A percentile compares a stretch with the other conserved stretches of the same genome.
Conservation (phyloP, 208 protist species). For the Leishmania major region DNA sequence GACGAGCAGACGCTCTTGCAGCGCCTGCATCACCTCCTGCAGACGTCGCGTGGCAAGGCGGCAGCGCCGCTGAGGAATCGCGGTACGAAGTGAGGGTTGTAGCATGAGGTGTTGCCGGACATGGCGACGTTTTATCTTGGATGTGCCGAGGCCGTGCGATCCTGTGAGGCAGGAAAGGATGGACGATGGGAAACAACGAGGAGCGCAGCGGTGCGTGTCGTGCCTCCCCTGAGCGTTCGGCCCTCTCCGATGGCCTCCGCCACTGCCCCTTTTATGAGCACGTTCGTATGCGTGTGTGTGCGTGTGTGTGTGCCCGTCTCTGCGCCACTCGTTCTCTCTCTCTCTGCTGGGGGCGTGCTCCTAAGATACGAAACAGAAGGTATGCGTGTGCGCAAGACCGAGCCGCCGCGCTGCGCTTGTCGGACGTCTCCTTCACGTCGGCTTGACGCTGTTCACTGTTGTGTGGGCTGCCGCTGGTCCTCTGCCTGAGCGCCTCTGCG, state of each 20-base stretch:
- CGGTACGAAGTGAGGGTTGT: not conserved
- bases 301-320: not conserved
- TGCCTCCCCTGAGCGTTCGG: too few relatives aligned
- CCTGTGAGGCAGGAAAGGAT: not conserved
- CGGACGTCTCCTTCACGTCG: too few relatives aligned
- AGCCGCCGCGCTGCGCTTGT: too few relatives aligned
- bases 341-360: not conserved
- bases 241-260: not conserved
- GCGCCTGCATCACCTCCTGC: slow-evolving; percentile 4
- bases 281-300: not conserved
- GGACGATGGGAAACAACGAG: not conserved
- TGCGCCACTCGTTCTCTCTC: not conserved
- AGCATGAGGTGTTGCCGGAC: not conserved
- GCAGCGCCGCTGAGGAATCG: not conserved
- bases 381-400: too few relatives aligned
- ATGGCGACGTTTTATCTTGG: not conserved
- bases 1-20: slow-evolving; percentile 6
- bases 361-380: not conserved
- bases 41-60: not conserved
- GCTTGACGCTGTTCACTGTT: too few relatives aligned
- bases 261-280: not conserved
- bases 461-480: too few relatives aligned
- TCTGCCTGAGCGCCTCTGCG: too few relatives aligned
- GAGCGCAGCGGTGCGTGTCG: not conserved
- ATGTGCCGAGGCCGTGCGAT: not conserved